Conservation (phyloP, 768 basidiomycete species). For the Multifurca ochricompacta region DNA sequence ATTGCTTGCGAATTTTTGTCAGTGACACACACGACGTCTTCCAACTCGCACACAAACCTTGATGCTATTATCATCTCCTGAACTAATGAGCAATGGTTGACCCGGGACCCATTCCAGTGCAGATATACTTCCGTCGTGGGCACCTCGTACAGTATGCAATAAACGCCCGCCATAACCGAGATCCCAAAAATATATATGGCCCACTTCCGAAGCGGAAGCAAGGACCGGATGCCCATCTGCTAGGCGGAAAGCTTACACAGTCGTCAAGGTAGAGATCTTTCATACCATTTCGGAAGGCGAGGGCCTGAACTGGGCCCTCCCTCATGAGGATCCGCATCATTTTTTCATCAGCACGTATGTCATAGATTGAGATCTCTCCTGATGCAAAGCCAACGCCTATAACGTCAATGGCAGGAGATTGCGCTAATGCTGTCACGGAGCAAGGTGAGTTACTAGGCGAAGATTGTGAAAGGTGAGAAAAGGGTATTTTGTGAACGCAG, state of each 20-base stretch:
- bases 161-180: slow-evolving; percentile 74
- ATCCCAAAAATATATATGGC: slow-evolving; percentile 92
- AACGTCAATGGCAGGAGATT: slow-evolving; percentile 94
- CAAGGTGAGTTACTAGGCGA: slow-evolving; percentile 26
- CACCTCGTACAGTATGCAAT: slow-evolving; percentile 77
- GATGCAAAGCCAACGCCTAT: slow-evolving; percentile 87
- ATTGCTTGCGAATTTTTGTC: slow-evolving; percentile 66
- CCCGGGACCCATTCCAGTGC: slow-evolving; percentile 88
- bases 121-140: slow-evolving; percentile 81
- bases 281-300: slow-evolving; percentile 83
- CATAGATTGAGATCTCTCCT: slow-evolving; percentile 83
- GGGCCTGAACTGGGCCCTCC: slow-evolving; percentile 63
- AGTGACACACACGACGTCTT: background rate
- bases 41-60: slow-evolving; percentile 48
- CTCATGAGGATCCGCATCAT: slow-evolving; percentile 89
- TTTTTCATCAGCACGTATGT: slow-evolving; percentile 83
- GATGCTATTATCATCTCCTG: slow-evolving; percentile 90
- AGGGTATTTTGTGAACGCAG: slow-evolving; percentile 72
- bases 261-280: background rate
- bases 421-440: slow-evolving; percentile 72
- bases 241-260: background rate
- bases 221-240: slow-evolving; percentile 83
- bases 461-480: slow-evolving; percentile 42
- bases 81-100: slow-evolving; percentile 84
- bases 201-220: slow-evolving; percentile 78